A percentile compares a stretch with the other conserved stretches of the same genome.
These are phyloP conservation scores for Penicillium waksmanii DNA, from an alignment of 495 filamentous ascomycete species.

Conservation along the genomic window DNA sequence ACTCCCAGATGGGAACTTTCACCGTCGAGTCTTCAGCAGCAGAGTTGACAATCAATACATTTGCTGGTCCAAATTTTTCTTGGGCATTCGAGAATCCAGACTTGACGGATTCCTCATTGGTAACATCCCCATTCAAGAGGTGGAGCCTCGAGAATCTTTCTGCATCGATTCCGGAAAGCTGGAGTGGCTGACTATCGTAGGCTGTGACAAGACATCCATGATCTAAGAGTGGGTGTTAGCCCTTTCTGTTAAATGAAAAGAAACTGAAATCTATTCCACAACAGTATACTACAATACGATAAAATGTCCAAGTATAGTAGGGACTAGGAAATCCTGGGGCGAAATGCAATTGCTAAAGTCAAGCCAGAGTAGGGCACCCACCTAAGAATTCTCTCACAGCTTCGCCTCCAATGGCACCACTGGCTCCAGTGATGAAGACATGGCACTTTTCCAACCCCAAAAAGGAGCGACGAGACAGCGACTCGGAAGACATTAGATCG, in stretches of 20 bases:
- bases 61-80: constrained; percentile 53
- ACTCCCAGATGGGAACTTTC: constrained; percentile 56
- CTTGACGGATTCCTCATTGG: constrained; percentile 49
- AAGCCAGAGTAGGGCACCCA: constrained; percentile 27
- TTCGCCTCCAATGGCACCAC: constrained; percentile 55
- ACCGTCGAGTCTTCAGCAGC: constrained; percentile 50
- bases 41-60: constrained; percentile 58
- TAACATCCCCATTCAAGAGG: constrained; percentile 49
- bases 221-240: constrained; percentile 35
- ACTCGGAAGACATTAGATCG: constrained; percentile 1
- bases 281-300: neutral
- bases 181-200: constrained; percentile 43
- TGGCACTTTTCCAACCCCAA: constrained; percentile 55
- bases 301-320: neutral
- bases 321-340: neutral
- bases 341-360: neutral
- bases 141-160: constrained; percentile 38
- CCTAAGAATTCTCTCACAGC: constrained; percentile 57
- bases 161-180: constrained; percentile 25
- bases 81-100: constrained; percentile 45
- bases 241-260: neutral
- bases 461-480: constrained; percentile 36
- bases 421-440: constrained; percentile 62
- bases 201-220: constrained; percentile 59
- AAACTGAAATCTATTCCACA: neutral